A percentile compares a stretch with the other conserved stretches of the same genome.
These are phyloP conservation scores for Penicillium silybi DNA, from an alignment of 495 filamentous ascomycete species.

Conservation along the genomic window DNA sequence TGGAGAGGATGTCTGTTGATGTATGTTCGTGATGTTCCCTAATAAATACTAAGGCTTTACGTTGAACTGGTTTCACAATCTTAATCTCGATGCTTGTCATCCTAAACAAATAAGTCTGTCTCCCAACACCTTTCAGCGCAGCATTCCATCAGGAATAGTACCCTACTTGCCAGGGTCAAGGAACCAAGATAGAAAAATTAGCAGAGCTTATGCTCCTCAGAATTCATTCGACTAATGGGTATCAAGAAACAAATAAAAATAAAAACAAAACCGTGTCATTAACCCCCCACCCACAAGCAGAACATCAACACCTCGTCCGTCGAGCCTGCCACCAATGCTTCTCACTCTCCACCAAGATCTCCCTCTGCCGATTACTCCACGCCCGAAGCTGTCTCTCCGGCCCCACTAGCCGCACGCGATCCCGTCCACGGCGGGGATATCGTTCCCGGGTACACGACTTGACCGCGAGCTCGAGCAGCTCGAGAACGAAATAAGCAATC, in stretches of 20 bases:
- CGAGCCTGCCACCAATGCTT: slow-evolving; percentile 11
- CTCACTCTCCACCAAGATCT: slow-evolving; percentile 8
- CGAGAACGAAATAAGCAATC: slow-evolving; percentile 19
- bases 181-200: neutral
- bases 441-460: slow-evolving; percentile 10
- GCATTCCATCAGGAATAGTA: no score
- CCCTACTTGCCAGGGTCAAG: neutral
- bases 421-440: slow-evolving; percentile 16
- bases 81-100: neutral
- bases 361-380: slow-evolving; percentile 11
- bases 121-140: no score
- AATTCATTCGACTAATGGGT: neutral
- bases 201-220: neutral
- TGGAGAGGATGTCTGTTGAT: neutral
- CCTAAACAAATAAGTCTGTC: no score
- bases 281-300: neutral
- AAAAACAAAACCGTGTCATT: neutral
- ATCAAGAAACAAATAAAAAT: slow-evolving; percentile 3
- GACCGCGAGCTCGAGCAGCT: slow-evolving; percentile 13
- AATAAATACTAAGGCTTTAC: neutral
- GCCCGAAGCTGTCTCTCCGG: slow-evolving; percentile 18
- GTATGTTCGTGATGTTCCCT: neutral
- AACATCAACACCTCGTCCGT: neutral
- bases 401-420: slow-evolving; percentile 13
- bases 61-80: neutral